phyloP scores from a whole-genome alignment of 2,329 filamentous ascomycete species.

The Fusarium sp. region DNA sequence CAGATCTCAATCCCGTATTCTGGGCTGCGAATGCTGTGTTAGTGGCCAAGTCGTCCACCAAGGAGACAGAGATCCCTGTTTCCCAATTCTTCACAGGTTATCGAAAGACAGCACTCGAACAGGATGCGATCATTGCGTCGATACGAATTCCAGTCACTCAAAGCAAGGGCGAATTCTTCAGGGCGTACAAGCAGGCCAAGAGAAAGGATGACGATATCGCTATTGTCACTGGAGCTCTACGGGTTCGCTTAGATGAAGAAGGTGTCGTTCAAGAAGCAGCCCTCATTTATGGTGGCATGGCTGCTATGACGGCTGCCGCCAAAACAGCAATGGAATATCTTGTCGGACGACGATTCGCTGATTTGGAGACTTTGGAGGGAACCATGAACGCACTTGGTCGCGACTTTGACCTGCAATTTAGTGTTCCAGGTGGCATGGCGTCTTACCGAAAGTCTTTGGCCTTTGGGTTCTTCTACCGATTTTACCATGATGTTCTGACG shows the following conservation, averaged over 20 bases:
- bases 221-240: constrained; percentile 89
- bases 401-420: constrained; percentile 89
- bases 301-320: constrained; percentile 87
- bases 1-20: constrained; percentile 93
- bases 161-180: constrained; percentile 82
- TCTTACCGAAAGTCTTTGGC: constrained; percentile 93
- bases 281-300: constrained; percentile 95
- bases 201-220: constrained; percentile 98
- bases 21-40: constrained; percentile 86
- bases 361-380: constrained; percentile 85
- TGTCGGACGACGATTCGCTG: constrained; percentile 79
- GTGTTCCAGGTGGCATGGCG: constrained; percentile 96
- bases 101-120: constrained; percentile 80
- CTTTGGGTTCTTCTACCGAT: constrained; percentile 94
- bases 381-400: constrained; percentile 88
- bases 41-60: constrained; percentile 78
- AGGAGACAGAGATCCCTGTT: constrained; percentile 90
- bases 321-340: constrained; percentile 80
- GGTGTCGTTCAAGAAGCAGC: constrained; percentile 78
- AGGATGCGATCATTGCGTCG: constrained; percentile 84
- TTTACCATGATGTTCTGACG: constrained; percentile 88
- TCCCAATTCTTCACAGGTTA: constrained; percentile 92
- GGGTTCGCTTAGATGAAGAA: constrained; percentile 74
- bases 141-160: constrained; percentile 84
- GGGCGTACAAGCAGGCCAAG: constrained; percentile 96